A percentile compares a stretch with the other conserved stretches of the same genome.
Evolutionary conservation across 345 rosid genomes (phyloP).

Genomic region (Populus pruinosa): DNA sequence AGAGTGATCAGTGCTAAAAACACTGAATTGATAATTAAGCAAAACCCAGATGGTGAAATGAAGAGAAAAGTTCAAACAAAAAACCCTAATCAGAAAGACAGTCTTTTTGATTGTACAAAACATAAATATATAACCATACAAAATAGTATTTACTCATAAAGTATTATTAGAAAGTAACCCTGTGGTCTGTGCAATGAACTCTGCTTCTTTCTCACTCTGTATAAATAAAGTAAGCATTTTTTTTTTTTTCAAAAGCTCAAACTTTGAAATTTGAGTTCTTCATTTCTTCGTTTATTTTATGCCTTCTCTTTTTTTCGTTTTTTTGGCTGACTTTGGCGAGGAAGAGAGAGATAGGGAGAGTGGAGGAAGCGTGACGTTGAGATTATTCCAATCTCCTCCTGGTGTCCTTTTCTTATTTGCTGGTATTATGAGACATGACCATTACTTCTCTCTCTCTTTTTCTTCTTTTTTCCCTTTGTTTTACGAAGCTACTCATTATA

Average conservation of each 20-base stretch:
- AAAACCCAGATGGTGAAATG: constrained; percentile 1
- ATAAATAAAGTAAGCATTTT: background rate
- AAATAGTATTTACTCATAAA: background rate
- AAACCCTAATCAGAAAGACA: constrained; percentile 12
- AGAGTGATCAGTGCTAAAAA: background rate
- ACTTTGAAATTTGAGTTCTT: constrained; percentile 26
- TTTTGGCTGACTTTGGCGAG: constrained; percentile 6
- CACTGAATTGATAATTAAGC: background rate
- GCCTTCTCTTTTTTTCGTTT: background rate
- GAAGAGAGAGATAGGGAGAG: background rate
- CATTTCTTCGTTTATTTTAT: background rate
- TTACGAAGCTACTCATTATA: background rate
- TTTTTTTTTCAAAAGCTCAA: constrained; percentile 8
- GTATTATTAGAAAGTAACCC: background rate
- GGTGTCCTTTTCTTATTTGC: constrained; percentile 18
- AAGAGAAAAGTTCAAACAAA: constrained; percentile 1
- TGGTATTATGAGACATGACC: background rate
- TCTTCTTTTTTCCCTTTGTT: background rate
- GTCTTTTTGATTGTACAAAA: background rate
- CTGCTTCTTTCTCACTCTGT: background rate
- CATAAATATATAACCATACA: background rate
- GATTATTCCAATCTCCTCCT: constrained; percentile 20
- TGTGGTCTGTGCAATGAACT: background rate
- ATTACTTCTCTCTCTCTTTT: background rate
- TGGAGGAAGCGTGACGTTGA: constrained; percentile 24